These are phyloP conservation scores for Fusarium transvaalense DNA, from an alignment of 2,329 filamentous ascomycete species.

Conservation along the genomic window DNA sequence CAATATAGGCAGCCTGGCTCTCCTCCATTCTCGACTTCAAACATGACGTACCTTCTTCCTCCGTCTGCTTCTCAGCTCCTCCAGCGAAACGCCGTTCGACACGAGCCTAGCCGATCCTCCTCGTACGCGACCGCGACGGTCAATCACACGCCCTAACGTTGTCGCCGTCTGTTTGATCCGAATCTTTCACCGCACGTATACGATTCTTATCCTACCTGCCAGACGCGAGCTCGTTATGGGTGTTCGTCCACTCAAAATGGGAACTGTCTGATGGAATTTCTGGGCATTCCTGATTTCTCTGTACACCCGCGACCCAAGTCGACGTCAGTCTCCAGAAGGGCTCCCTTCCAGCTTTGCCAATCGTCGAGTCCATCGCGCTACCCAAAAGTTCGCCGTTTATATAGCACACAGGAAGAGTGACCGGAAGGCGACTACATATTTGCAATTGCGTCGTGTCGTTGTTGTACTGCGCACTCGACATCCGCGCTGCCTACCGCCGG, in stretches of 20 bases:
- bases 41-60: background rate
- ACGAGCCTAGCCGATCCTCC: slow-evolving; percentile 2
- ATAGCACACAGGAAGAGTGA: background rate
- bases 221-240: background rate
- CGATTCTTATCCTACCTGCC: background rate
- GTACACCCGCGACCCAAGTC: background rate
- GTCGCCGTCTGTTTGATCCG: background rate
- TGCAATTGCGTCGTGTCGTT: background rate
- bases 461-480: background rate
- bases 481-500: background rate
- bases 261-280: background rate
- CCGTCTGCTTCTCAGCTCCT: too few species aligned
- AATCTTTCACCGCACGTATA: background rate
- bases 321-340: background rate
- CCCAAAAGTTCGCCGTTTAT: background rate
- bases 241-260: background rate
- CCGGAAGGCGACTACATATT: too few species aligned
- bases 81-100: background rate
- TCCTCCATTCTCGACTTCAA: background rate
- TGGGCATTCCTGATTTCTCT: background rate
- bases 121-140: slow-evolving; percentile 6
- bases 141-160: background rate
- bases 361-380: background rate
- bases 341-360: background rate
- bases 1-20: background rate